Evolutionary conservation across 768 basidiomycete genomes (phyloP).

Genomic region (Chalciporus sphaerocephalus): DNA sequence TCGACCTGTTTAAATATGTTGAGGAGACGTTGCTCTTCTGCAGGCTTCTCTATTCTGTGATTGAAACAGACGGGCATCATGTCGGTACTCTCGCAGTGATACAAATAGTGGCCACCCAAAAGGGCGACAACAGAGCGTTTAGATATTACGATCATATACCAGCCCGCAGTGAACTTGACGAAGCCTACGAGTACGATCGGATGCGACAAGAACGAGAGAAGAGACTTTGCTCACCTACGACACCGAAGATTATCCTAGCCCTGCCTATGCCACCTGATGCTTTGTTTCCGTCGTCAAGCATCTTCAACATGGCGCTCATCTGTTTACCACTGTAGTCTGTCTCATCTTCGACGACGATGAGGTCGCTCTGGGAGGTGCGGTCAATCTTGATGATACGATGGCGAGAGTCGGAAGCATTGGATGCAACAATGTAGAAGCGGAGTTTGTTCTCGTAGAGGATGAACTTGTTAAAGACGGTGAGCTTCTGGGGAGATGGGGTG

Average conservation of each 20-base stretch:
- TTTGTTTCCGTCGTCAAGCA: slow-evolving; percentile 94
- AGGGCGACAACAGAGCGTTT: slow-evolving; percentile 91
- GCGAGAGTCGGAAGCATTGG: slow-evolving; percentile 80
- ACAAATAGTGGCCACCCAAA: slow-evolving; percentile 92
- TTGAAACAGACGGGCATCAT: slow-evolving; percentile 72
- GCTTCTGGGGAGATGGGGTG: not conserved
- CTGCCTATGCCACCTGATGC: slow-evolving; percentile 81
- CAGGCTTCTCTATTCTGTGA: slow-evolving; percentile 80
- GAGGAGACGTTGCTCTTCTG: slow-evolving; percentile 86
- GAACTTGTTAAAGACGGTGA: slow-evolving; percentile 62
- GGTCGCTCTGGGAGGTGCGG: slow-evolving; percentile 70
- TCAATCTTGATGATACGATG: slow-evolving; percentile 95
- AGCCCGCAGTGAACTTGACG: slow-evolving; percentile 89
- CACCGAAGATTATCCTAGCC: slow-evolving; percentile 73
- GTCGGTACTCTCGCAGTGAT: slow-evolving; percentile 91
- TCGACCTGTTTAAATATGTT: slow-evolving; percentile 95
- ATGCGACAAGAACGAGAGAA: too few relatives aligned
- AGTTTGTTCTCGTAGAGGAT: slow-evolving; percentile 90
- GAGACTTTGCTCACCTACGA: slow-evolving; percentile 55
- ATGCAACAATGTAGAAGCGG: slow-evolving; percentile 89
- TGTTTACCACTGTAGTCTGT: slow-evolving; percentile 85
- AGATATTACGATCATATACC: slow-evolving; percentile 90
- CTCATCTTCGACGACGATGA: slow-evolving; percentile 81
- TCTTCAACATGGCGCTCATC: slow-evolving; percentile 86
- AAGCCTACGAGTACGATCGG: slow-evolving; percentile 51